phyloP scores from a whole-genome alignment of 176 grass and related monocot species.

The Carex myosuroides region DNA sequence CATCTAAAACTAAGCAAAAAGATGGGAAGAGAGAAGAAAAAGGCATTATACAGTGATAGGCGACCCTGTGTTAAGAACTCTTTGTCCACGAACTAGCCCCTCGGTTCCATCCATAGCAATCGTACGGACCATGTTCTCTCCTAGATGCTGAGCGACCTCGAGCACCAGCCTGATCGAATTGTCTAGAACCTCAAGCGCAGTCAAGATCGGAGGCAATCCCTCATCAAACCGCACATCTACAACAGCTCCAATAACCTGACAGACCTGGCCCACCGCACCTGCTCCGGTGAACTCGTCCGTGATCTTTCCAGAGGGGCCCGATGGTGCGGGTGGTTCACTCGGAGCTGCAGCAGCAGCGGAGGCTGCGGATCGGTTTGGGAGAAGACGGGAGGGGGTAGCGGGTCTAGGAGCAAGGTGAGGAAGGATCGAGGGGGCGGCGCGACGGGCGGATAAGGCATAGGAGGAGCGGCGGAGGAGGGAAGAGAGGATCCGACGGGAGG shows the following conservation, averaged over 20 bases:
- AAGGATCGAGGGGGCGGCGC: slow-evolving; percentile 32
- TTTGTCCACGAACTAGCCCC: slow-evolving; percentile 77
- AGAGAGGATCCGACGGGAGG: slow-evolving; percentile 62
- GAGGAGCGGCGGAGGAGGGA: slow-evolving; percentile 52
- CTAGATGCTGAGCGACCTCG: slow-evolving; percentile 94
- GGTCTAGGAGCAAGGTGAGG: slow-evolving; percentile 37
- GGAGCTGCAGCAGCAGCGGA: slow-evolving; percentile 35
- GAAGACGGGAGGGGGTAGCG: slow-evolving; percentile 47
- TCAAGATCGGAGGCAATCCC: slow-evolving; percentile 75
- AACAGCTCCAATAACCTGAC: slow-evolving; percentile 70
- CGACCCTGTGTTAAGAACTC: slow-evolving; percentile 84
- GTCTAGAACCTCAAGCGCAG: slow-evolving; percentile 84
- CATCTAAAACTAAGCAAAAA: not conserved
- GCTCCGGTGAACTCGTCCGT: slow-evolving; percentile 33
- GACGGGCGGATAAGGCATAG: slow-evolving; percentile 30
- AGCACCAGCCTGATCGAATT: slow-evolving; percentile 82
- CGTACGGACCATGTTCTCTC: slow-evolving; percentile 89
- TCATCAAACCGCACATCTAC: slow-evolving; percentile 80
- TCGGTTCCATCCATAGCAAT: slow-evolving; percentile 94
- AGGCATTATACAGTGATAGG: slow-evolving; percentile 62
- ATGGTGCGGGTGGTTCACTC: not conserved
- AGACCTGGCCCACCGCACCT: slow-evolving; percentile 45
- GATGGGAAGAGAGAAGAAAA: not conserved
- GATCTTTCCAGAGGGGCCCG: slow-evolving; percentile 16
- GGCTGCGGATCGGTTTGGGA: slow-evolving; percentile 48